Conservation (phyloP, 2,329 filamentous ascomycete genomes). For the Clarireedia monteithiana region DNA sequence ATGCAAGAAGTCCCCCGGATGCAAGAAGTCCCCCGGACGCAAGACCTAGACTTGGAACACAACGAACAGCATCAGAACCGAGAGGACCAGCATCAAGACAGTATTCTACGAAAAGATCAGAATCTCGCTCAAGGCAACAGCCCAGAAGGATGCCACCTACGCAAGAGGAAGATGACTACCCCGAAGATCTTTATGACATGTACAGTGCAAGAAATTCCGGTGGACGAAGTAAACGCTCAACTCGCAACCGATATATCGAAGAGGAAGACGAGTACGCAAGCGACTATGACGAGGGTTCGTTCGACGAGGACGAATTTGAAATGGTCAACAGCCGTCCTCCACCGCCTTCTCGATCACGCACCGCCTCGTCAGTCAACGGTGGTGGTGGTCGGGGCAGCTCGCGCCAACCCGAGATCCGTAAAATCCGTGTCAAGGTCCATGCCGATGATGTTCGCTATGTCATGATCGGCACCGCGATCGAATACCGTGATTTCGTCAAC, state of each 20-base stretch:
- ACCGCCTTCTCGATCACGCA: conserved; percentile 33
- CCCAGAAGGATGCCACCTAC: conserved; percentile 22
- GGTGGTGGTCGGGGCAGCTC: conserved; percentile 42
- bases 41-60: conserved; percentile 32
- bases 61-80: conserved; percentile 43
- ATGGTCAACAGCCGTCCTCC: conserved; percentile 56
- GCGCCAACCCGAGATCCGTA: conserved; percentile 58
- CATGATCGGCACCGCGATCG: conserved; percentile 66
- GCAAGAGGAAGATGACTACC: conserved; percentile 53
- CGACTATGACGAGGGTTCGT: conserved; percentile 60
- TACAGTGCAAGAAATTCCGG: conserved; percentile 43
- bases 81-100: conserved; percentile 33
- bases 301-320: conserved; percentile 74
- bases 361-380: conserved; percentile 20
- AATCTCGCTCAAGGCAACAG: conserved; percentile 17
- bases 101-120: conserved; percentile 27
- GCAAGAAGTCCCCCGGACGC: conserved; percentile 30
- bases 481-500: conserved; percentile 70
- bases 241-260: conserved; percentile 58
- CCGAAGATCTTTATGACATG: conserved; percentile 54
- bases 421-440: conserved; percentile 89
- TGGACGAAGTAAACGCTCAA: conserved; percentile 33
- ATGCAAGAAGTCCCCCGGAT: conserved; percentile 1
- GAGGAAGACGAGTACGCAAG: conserved; percentile 74
- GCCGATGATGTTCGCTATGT: conserved; percentile 87